Conservation (phyloP, 2,329 filamentous ascomycete genomes). For the Botrytis pseudocinerea region DNA sequence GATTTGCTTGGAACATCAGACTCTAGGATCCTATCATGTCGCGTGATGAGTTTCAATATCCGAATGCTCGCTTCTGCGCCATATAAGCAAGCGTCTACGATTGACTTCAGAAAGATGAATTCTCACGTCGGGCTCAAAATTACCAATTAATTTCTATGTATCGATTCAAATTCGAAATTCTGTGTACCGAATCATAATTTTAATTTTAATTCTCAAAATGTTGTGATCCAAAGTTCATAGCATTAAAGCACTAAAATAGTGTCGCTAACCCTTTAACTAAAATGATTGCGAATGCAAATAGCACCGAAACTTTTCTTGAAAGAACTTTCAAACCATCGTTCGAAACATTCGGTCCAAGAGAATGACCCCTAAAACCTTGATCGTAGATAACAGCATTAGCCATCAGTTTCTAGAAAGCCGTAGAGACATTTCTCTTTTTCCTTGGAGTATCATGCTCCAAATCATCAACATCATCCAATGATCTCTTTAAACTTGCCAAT, state of each 20-base stretch:
- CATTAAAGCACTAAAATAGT: neutral
- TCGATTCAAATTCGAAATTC: accelerated
- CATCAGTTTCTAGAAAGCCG: neutral
- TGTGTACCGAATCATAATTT: too few species aligned
- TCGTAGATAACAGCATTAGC: too few species aligned
- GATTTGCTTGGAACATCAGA: neutral
- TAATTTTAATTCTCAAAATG: accelerated
- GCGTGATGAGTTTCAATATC: neutral
- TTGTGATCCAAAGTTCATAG: neutral
- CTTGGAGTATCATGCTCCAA: neutral
- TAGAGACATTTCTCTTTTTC: neutral
- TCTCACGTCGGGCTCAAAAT: neutral
- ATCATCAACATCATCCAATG: neutral
- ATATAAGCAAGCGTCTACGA: neutral
- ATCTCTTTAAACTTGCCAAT: neutral
- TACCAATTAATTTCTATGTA: neutral
- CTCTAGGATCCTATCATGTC: accelerated
- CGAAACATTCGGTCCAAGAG: neutral
- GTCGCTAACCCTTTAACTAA: conserved; percentile 17
- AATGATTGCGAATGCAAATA: neutral
- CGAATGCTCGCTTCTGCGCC: neutral
- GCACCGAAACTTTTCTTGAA: neutral
- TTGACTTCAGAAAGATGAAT: neutral
- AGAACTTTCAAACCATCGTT: neutral
- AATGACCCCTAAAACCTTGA: neutral